Evolutionary conservation across 2,329 filamentous ascomycete genomes (phyloP), one percentile per base, ranked within the genome.

Genomic region (Bipolaris zeicola): DNA sequence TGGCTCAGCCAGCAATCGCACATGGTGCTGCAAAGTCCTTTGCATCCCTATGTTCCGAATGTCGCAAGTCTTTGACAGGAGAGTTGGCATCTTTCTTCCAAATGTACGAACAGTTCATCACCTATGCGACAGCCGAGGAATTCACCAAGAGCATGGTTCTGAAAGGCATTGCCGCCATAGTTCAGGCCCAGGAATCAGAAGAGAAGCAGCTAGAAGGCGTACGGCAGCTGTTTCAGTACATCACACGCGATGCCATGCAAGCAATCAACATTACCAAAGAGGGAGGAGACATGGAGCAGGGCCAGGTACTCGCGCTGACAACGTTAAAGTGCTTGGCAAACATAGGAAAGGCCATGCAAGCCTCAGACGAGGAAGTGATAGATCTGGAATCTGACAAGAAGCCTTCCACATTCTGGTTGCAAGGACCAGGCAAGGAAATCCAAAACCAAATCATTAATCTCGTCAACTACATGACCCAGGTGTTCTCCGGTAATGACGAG

Each of bases 21-120:
- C 80, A 82, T n/a, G 82, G 85, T 46, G 89, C 91, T 3, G 90
- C 91, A 1, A 89, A 87, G 67, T 89, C 90, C 0, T 93, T 96
- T 34, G 81, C 84, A 31, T 85, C 84, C 5, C 82, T 95, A 1
- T 94, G 90, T 70, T 91, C 87, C 0, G 89, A 90, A 28, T 95
- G 91, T 62, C 85, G 91, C 36, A 80, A 80, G 24, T 83, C 87
- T 49, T 78, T 96, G n/a, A 85, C 87, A 5, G 77, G 83, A 1
- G 87, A 94, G 67, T 82, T 89, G 3, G 79, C 80, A 47, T 84
- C 85, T 0, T 93, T 96, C 67, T 78, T 95, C 42, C 80, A 84
- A 28, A 88, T 92, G 68, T 94, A 92, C 70, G 80, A 84, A 55
- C 80, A 81, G n/a, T 84, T 93, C 48, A 79, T 85, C n/a, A 76